phyloP scores from a whole-genome alignment of 2,329 filamentous ascomycete genomes.

The Cylindrodendrum hubeiense region DNA sequence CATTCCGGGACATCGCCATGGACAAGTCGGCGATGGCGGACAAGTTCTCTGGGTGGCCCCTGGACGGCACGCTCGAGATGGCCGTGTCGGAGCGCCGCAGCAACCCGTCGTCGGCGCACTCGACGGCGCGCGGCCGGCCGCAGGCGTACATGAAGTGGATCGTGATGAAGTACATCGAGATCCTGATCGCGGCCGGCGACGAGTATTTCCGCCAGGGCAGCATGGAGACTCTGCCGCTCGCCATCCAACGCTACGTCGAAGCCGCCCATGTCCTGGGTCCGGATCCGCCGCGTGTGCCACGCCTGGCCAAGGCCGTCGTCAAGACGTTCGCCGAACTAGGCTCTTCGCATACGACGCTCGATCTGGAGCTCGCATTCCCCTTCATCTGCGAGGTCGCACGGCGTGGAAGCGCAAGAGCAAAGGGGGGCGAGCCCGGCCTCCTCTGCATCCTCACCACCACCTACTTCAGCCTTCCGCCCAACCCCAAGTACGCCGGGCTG shows the following conservation, averaged over 20 bases:
- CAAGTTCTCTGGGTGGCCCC: too few species aligned
- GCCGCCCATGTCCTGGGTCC: conserved; percentile 27
- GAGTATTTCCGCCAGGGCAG: conserved; percentile 18
- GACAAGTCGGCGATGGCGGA: too few species aligned
- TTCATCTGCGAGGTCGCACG: neutral
- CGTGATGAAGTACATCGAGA: conserved; percentile 26
- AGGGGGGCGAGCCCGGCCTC: neutral
- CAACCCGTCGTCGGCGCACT: neutral
- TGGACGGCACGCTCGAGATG: too few species aligned
- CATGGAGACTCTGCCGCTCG: conserved; percentile 22
- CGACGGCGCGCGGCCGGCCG: neutral
- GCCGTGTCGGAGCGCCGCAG: too few species aligned
- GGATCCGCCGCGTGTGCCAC: neutral
- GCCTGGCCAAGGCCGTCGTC: neutral
- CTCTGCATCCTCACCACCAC: neutral
- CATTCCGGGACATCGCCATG: neutral
- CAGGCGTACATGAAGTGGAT: conserved; percentile 25
- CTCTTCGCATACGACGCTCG: neutral
- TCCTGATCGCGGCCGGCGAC: conserved; percentile 26
- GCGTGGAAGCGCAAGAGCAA: too few species aligned
- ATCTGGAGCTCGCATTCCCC: neutral
- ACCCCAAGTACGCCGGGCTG: neutral
- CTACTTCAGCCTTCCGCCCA: neutral
- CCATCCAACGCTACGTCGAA: conserved; percentile 27
- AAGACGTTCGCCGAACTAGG: neutral